A percentile compares a stretch with the other conserved stretches of the same genome.
Evolutionary conservation across 73 alveolate genomes (phyloP).

Genomic region (Stentor roeselii): DNA sequence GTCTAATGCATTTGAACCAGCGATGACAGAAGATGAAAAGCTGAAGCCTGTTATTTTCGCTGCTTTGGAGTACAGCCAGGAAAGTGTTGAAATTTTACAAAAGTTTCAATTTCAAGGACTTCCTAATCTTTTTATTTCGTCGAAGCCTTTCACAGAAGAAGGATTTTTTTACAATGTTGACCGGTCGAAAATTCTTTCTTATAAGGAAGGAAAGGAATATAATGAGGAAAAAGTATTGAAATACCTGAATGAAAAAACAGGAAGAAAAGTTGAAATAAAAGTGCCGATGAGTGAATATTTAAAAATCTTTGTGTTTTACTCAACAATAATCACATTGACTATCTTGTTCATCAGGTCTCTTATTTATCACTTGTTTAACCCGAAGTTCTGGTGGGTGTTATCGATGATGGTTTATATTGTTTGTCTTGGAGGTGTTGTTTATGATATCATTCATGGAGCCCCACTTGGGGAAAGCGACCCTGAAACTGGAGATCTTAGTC

Average conservation of each 20-base stretch:
- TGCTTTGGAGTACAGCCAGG: neutral
- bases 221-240: too few relatives aligned
- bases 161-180: neutral
- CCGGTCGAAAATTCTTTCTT: neutral
- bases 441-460: conserved; percentile 61
- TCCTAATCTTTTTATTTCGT: neutral
- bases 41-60: neutral
- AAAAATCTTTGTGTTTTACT: too few relatives aligned
- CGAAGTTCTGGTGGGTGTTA: conserved; percentile 57
- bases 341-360: neutral
- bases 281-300: neutral
- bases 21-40: neutral
- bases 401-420: conserved; percentile 54
- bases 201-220: neutral
- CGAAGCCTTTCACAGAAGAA: neutral
- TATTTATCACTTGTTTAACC: conserved; percentile 42
- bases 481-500: conserved; percentile 49
- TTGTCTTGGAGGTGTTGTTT: conserved; percentile 75
- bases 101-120: neutral
- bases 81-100: neutral
- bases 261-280: neutral
- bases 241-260: neutral
- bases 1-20: neutral
- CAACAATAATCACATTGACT: neutral
- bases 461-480: conserved; percentile 53